These are phyloP conservation scores for Parathielavia hyrcaniae DNA, from an alignment of 495 filamentous ascomycete species.

Conservation along the genomic window DNA sequence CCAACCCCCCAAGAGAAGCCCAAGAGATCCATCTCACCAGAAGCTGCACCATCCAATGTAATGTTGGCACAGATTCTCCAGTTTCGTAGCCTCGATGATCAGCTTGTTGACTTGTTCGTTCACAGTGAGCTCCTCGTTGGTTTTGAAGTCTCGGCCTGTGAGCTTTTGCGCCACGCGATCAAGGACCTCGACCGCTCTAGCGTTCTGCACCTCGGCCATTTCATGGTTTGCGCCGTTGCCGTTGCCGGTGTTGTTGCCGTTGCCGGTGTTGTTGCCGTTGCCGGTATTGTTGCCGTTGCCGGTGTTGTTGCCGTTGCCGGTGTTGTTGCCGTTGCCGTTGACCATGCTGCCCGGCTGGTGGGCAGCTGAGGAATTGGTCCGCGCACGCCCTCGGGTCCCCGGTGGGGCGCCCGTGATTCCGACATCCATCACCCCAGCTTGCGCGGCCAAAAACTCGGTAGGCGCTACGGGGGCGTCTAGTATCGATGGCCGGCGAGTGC, in stretches of 20 bases:
- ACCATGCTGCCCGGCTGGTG: slow-evolving; percentile 29
- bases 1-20: not conserved
- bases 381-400: slow-evolving; percentile 46
- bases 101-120: slow-evolving; percentile 88
- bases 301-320: slow-evolving; percentile 32
- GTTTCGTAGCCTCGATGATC: slow-evolving; percentile 86
- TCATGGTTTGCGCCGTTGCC: slow-evolving; percentile 33
- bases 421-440: slow-evolving; percentile 34
- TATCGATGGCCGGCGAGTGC: slow-evolving; percentile 60
- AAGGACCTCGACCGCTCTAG: slow-evolving; percentile 84
- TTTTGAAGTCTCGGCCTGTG: slow-evolving; percentile 63
- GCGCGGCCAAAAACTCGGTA: slow-evolving; percentile 44
- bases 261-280: too few relatives aligned
- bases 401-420: slow-evolving; percentile 44
- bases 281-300: too few relatives aligned
- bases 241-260: slow-evolving; percentile 38
- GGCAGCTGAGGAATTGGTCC: slow-evolving; percentile 46
- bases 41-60: slow-evolving; percentile 98
- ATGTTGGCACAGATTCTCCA: slow-evolving; percentile 97
- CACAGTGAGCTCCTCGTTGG: slow-evolving; percentile 73
- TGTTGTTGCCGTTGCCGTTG: slow-evolving; percentile 38
- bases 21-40: slow-evolving; percentile 48
- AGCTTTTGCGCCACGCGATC: slow-evolving; percentile 91
- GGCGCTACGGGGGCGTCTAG: slow-evolving; percentile 56
- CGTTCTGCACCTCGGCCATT: slow-evolving; percentile 78